Evolutionary conservation across 768 basidiomycete genomes (phyloP).

Genomic region (Tulasnella sp.): DNA sequence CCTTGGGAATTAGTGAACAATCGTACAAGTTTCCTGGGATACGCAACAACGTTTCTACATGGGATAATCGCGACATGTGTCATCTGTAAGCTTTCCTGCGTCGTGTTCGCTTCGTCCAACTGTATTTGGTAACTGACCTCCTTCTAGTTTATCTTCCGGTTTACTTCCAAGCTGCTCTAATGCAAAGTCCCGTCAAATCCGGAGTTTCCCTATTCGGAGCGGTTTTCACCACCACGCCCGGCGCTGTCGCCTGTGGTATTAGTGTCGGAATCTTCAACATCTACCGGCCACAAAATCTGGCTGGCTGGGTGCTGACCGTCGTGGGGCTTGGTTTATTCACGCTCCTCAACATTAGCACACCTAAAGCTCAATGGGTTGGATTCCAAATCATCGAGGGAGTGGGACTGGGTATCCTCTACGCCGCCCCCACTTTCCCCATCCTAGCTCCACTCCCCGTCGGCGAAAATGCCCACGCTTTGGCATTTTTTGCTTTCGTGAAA

Average conservation of each 20-base stretch:
- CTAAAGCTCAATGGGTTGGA: conserved; percentile 20
- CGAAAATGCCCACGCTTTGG: conserved; percentile 27
- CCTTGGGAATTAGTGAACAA: no score
- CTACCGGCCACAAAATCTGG: conserved; percentile 40
- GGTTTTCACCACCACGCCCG: neutral
- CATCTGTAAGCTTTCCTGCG: no score
- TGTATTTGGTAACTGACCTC: no score
- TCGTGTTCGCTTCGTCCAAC: neutral
- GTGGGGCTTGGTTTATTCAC: conserved; percentile 40
- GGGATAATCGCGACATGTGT: no score
- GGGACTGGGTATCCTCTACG: no score
- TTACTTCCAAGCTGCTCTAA: no score
- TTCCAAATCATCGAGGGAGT: neutral
- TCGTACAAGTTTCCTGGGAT: no score
- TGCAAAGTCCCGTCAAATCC: no score
- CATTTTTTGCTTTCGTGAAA: neutral
- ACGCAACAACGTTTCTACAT: no score
- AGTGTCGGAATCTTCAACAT: conserved; percentile 28
- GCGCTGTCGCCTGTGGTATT: neutral
- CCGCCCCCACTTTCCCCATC: conserved; percentile 29
- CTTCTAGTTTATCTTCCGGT: no score
- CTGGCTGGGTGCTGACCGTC: conserved; percentile 39
- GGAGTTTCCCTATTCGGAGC: no score
- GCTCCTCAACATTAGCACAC: neutral
- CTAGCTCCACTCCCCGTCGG: conserved; percentile 31